These are phyloP conservation scores for Cardamine occulta DNA, from an alignment of 345 rosid species.

Conservation along the genomic window DNA sequence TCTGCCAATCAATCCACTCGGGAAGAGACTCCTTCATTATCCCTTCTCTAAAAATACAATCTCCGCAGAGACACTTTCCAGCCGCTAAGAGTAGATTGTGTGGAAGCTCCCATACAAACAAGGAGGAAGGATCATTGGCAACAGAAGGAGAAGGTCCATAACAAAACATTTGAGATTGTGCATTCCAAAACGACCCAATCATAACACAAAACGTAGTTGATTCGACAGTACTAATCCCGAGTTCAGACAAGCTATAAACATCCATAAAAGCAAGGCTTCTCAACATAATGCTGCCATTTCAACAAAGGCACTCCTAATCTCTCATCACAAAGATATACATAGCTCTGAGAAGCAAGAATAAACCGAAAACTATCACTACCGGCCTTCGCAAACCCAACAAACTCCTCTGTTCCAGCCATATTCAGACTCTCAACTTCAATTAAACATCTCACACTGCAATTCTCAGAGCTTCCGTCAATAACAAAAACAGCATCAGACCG, in stretches of 20 bases:
- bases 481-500: constrained; percentile 64
- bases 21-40: constrained; percentile 55
- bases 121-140: constrained; percentile 42
- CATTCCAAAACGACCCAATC: constrained; percentile 74
- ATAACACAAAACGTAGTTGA: constrained; percentile 58
- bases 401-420: constrained; percentile 46
- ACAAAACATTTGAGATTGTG: constrained; percentile 63
- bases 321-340: constrained; percentile 66
- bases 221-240: constrained; percentile 52
- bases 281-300: constrained; percentile 68
- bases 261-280: constrained; percentile 58
- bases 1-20: constrained; percentile 70
- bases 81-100: constrained; percentile 52
- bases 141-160: constrained; percentile 63
- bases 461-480: constrained; percentile 52
- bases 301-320: constrained; percentile 59
- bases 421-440: constrained; percentile 56
- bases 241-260: constrained; percentile 60
- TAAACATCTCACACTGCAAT: constrained; percentile 48
- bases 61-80: constrained; percentile 59
- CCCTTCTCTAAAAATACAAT: constrained; percentile 56
- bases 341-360: constrained; percentile 55
- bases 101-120: constrained; percentile 69
- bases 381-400: constrained; percentile 55
- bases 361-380: constrained; percentile 56